Evolutionary conservation across 1,284 basidiomycete species (phyloP), one percentile per base, ranked within the genome.

Genomic region (Cutaneotrichosporon cavernicola): DNA sequence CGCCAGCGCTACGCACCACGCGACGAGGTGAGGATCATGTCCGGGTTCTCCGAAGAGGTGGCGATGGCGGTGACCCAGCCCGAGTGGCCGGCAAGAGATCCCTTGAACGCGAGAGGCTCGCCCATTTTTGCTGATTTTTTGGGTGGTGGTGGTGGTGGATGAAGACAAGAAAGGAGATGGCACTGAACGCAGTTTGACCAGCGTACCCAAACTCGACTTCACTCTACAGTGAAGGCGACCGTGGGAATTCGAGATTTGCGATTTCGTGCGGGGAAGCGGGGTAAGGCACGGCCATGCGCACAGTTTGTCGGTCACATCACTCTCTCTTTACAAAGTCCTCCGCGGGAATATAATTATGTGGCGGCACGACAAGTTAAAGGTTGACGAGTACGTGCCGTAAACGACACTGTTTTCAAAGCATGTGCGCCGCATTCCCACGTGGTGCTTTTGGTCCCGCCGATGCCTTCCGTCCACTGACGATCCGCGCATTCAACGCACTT

Each of bases 21-120:
- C 70, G 95, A 98, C 73, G 94, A 92, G 72, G 94, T 97, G 82
- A 97, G 85, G 82, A 97, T 94, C 87, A 95, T 91, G 83, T 97
- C 92, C 64, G 91, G 92, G 85, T 93, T 95, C 86, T 97, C 95
- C 74, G 91, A 91, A 67, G 91, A 93, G 77, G 95, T 97, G 65
- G 95, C 95, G 77, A 97, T 92, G 79, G 94, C 92, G 75, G 94
- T 95, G 76, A 94, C 89, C 92, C 92, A 96, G 84, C 92, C 92
- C 80, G 90, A 90, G 89, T 98, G 95, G 83, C 93, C 95, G 78
- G 90, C 86, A 80, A 97, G 86, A 74, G 92, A 90, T 76, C 93
- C 93, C 80, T 95, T 88, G 85, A 90, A 97, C 80, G 90, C 89
- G 81, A 97, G 85, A 78, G 88, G 88, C 84, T 95, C 92, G 73